Evolutionary conservation across 495 filamentous ascomycete species (phyloP).

Genomic region (Penicillium coprophilum): DNA sequence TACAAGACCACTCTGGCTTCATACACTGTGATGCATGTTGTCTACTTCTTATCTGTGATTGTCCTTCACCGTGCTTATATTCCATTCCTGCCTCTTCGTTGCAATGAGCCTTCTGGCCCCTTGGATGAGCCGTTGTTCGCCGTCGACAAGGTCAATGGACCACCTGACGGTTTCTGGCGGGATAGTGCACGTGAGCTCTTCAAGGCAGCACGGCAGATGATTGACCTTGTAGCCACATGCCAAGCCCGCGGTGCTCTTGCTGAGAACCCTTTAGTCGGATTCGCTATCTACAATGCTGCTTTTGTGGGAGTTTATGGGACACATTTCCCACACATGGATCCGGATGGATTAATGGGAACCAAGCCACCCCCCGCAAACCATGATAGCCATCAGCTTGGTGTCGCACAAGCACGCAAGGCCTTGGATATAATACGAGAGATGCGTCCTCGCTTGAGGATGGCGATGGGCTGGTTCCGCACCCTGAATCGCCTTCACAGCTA

Average conservation of each 20-base stretch:
- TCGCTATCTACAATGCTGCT: slow-evolving; percentile 78
- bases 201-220: slow-evolving; percentile 68
- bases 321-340: slow-evolving; percentile 79
- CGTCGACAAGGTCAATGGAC: slow-evolving; percentile 46
- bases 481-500: slow-evolving; percentile 67
- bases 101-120: slow-evolving; percentile 66
- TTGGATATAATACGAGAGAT: slow-evolving; percentile 60
- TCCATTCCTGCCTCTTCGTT: slow-evolving; percentile 75
- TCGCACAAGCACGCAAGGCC: slow-evolving; percentile 48
- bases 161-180: slow-evolving; percentile 66
- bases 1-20: slow-evolving; percentile 66
- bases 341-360: slow-evolving; percentile 55
- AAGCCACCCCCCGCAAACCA: slow-evolving; percentile 26
- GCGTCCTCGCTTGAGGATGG: slow-evolving; percentile 67
- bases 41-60: slow-evolving; percentile 73
- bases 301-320: slow-evolving; percentile 68
- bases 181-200: slow-evolving; percentile 73
- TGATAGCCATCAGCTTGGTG: slow-evolving; percentile 33
- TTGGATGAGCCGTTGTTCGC: slow-evolving; percentile 69
- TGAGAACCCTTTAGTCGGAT: slow-evolving; percentile 77
- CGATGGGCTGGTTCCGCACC: slow-evolving; percentile 67
- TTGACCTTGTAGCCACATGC: slow-evolving; percentile 73
- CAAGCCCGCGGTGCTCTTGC: slow-evolving; percentile 68
- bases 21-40: slow-evolving; percentile 76
- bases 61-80: slow-evolving; percentile 80